Evolutionary conservation across 2,329 filamentous ascomycete genomes (phyloP), one percentile per base, ranked within the genome.

Genomic region (Grosmannia serpens): DNA sequence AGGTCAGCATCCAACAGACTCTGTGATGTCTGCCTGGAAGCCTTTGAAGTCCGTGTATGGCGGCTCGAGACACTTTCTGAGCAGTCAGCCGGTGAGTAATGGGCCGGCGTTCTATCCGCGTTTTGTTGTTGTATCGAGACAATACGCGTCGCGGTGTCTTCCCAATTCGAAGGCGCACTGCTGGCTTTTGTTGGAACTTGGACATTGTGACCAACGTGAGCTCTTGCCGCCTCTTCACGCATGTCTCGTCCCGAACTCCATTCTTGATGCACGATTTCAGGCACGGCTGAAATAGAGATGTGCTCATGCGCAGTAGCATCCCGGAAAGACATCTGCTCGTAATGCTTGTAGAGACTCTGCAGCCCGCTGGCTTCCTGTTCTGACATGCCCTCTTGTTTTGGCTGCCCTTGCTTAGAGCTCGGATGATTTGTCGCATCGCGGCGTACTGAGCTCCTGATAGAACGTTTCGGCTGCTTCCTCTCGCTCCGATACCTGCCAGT

Each of bases 301-400:
- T 46, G 3, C n/a, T 51, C 26, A 6, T 60, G 68, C 46, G 64
- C 65, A 49, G 73, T 66, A 3, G 75, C 67, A 46, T 77, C 68
- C 17, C 75, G 75, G 59, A 80, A 76, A 0, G 78, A 77, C 71
- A 77, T 77, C 62, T 81, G 75, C 66, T 83, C 81, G 64, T 84
- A 83, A 64, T 83, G 79, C 58, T 80, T 72, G 64, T 83, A 83
- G 3, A 84, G 70, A 56, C 76, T 76, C 50, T 78, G 72, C 26
- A 82, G 66, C 3, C 74, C 75, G 20, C 13, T 38, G 8, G 11
- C 27, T 7, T 58, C 52, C 1, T 31, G 51, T 10, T 33, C 41
- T 5, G 41, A 26, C 9, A 53, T 26, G 20, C 55, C 44, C 13
- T 33, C 24, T 5, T 22, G 22, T 29, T 24, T 7, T 24, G 53